Conservation (phyloP, 2,329 filamentous ascomycete genomes). For the Colletotrichum sp. region DNA sequence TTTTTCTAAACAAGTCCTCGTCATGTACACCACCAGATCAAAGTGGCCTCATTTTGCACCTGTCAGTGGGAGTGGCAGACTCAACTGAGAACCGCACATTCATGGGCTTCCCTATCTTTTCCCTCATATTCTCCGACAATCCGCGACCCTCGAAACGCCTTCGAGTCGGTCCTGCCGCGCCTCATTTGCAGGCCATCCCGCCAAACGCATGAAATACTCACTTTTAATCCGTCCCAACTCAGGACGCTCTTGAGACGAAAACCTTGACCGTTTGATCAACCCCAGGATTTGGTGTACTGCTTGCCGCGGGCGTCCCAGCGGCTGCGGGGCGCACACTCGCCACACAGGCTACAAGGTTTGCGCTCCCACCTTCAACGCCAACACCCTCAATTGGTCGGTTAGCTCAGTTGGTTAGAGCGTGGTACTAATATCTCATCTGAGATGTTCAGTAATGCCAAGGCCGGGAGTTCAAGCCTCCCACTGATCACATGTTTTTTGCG, state of each 20-base stretch:
- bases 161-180: background rate
- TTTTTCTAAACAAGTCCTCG: background rate
- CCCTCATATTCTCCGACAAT: background rate
- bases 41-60: background rate
- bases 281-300: background rate
- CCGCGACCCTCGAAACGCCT: background rate
- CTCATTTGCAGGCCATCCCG: background rate
- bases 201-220: background rate
- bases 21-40: background rate
- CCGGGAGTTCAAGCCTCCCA: conserved; percentile 7
- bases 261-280: background rate
- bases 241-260: background rate
- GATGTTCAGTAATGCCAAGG: background rate
- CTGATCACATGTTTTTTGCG: background rate
- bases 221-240: background rate
- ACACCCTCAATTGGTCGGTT: background rate
- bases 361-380: background rate
- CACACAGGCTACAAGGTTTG: background rate
- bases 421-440: background rate
- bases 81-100: background rate
- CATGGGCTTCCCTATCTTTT: background rate
- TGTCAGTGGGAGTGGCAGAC: background rate
- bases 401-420: conserved; percentile 10
- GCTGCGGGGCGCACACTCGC: background rate
- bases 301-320: background rate